Conservation (phyloP, 2,329 filamentous ascomycete genomes). For the Fusarium nygamai region DNA sequence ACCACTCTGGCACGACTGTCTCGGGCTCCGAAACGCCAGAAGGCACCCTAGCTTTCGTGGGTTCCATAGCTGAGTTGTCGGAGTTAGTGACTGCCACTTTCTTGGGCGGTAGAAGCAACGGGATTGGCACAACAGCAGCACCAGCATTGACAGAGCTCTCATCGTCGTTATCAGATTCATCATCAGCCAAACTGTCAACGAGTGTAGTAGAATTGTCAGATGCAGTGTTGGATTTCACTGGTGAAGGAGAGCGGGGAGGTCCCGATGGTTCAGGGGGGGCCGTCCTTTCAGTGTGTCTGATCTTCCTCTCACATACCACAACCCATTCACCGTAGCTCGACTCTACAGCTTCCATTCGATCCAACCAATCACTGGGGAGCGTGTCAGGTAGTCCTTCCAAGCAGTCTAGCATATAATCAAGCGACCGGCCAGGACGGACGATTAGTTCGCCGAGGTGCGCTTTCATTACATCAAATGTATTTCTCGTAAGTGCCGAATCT, state of each 20-base stretch:
- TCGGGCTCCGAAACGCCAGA: constrained; percentile 41
- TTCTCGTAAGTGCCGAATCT: constrained; percentile 49
- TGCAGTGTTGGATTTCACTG: constrained; percentile 26
- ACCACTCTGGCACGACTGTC: constrained; percentile 34
- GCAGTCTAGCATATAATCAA: constrained; percentile 88
- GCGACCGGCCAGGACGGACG: constrained; percentile 71
- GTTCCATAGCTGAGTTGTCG: constrained; percentile 4
- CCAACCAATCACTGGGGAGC: constrained; percentile 87
- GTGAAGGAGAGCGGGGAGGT: constrained; percentile 36
- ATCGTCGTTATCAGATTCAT: constrained; percentile 29
- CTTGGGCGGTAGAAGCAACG: constrained; percentile 34
- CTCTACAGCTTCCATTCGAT: constrained; percentile 84
- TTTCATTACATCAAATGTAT: constrained; percentile 68
- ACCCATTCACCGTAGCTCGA: constrained; percentile 83
- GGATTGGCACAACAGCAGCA: constrained; percentile 31
- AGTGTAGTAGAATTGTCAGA: constrained; percentile 3
- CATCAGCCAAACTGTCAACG: constrained; percentile 10
- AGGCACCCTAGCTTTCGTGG: constrained; percentile 25
- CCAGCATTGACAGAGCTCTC: constrained; percentile 28
- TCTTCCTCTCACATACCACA: constrained; percentile 76
- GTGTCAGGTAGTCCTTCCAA: constrained; percentile 87
- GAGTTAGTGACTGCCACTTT: not conserved
- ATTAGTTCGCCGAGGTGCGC: constrained; percentile 74
- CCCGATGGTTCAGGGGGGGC: constrained; percentile 16
- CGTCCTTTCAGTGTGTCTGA: constrained; percentile 73